Percentiles rank a stretch among this genome's conserved stretches.
These are phyloP conservation scores for Acer saccharum DNA, from an alignment of 345 rosid genomes.

Conservation along the genomic window DNA sequence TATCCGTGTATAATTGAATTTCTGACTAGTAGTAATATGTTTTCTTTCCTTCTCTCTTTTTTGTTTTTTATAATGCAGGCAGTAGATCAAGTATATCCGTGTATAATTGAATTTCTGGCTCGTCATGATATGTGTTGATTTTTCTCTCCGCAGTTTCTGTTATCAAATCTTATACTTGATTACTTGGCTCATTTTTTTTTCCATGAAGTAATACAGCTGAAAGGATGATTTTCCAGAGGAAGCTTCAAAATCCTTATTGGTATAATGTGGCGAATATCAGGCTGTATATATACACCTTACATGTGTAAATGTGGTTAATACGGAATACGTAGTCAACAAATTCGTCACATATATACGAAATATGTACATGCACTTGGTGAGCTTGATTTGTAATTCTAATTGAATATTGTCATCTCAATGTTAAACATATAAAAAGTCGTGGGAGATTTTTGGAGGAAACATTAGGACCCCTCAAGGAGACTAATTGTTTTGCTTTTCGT, in stretches of 20 bases:
- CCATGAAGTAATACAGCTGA: neutral
- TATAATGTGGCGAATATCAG: neutral
- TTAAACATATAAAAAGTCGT: neutral
- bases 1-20: no score
- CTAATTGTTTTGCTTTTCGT: no score
- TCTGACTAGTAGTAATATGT: neutral
- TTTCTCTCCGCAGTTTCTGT: neutral
- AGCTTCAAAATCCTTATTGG: neutral
- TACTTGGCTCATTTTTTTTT: neutral
- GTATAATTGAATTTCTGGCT: slow-evolving; percentile 53
- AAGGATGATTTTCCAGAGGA: neutral
- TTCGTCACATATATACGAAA: neutral
- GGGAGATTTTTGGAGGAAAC: no score
- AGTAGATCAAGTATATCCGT: slow-evolving; percentile 52
- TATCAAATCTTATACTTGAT: neutral
- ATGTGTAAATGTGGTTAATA: neutral
- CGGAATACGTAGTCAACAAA: neutral
- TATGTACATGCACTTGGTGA: neutral
- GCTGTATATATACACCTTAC: neutral
- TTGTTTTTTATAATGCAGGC: slow-evolving; percentile 46
- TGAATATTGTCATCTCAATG: neutral
- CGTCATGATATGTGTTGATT: slow-evolving; percentile 50
- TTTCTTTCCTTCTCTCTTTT: neutral
- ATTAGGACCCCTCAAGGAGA: no score
- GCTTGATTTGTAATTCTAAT: neutral